Conservation (phyloP, 805 yeast genomes). For the Candida argentea region DNA sequence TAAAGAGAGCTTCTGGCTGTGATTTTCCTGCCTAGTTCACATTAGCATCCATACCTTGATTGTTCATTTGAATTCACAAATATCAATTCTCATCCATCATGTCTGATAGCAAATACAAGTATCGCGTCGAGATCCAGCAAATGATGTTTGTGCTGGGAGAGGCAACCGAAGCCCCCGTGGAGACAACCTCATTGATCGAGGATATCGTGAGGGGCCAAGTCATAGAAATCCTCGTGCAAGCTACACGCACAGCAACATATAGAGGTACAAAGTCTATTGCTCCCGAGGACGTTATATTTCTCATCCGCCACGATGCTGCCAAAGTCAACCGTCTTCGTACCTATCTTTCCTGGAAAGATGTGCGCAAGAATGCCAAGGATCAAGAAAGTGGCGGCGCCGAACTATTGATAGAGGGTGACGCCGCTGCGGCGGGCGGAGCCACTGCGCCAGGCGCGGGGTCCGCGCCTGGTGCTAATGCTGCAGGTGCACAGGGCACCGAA, state of each 20-base stretch:
- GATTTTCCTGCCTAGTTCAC: slow-evolving; percentile 2
- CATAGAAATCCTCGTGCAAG: slow-evolving; percentile 68
- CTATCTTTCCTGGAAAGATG: slow-evolving; percentile 93
- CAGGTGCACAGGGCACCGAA: slow-evolving; percentile 21
- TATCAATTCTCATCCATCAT: background rate
- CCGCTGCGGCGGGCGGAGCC: slow-evolving; percentile 30
- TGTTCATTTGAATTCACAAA: background rate
- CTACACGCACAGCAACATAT: slow-evolving; percentile 64
- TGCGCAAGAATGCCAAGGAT: slow-evolving; percentile 66
- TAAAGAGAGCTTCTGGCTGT: slow-evolving; percentile 1
- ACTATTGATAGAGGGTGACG: slow-evolving; percentile 42
- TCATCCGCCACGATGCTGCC: slow-evolving; percentile 88
- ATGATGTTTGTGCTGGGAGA: slow-evolving; percentile 99
- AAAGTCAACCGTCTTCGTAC: slow-evolving; percentile 88
- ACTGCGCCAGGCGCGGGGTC: slow-evolving; percentile 14
- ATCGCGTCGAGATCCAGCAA: slow-evolving; percentile 85
- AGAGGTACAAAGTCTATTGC: slow-evolving; percentile 79
- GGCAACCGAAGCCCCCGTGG: slow-evolving; percentile 86
- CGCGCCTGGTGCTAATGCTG: slow-evolving; percentile 27
- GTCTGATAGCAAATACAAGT: slow-evolving; percentile 46
- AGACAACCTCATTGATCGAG: slow-evolving; percentile 86
- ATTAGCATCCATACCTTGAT: background rate
- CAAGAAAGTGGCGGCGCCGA: slow-evolving; percentile 44
- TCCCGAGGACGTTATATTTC: slow-evolving; percentile 87
- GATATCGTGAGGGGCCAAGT: slow-evolving; percentile 95